Evolutionary conservation across 1,139 yeast genomes (phyloP).

Genomic region (Starmera stellimalicola): DNA sequence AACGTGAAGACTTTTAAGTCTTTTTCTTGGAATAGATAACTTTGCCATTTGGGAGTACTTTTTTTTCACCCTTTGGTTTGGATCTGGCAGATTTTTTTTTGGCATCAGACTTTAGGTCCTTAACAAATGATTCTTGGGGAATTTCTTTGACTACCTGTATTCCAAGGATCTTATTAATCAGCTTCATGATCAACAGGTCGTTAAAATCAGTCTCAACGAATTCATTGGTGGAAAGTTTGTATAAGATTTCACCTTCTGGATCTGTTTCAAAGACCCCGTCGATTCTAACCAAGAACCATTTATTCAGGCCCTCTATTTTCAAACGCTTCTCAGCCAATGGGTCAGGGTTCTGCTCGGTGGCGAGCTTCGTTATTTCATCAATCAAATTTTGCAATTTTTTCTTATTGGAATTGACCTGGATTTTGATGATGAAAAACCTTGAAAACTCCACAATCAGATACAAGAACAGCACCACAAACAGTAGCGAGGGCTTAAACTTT

Average conservation of each 20-base stretch:
- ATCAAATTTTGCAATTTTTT: slow-evolving; percentile 47
- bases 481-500: slow-evolving; percentile 47
- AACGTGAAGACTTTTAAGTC: slow-evolving; percentile 2
- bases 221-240: slow-evolving; percentile 16
- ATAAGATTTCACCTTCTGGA: slow-evolving; percentile 28
- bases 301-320: slow-evolving; percentile 36
- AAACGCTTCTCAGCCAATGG: slow-evolving; percentile 24
- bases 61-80: slow-evolving; percentile 33
- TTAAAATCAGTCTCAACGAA: slow-evolving; percentile 35
- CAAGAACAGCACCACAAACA: slow-evolving; percentile 41
- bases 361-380: slow-evolving; percentile 32
- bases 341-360: slow-evolving; percentile 8
- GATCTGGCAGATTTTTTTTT: slow-evolving; percentile 24
- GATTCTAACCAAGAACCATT: slow-evolving; percentile 52
- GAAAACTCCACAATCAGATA: slow-evolving; percentile 41
- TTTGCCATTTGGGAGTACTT: slow-evolving; percentile 52
- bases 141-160: not conserved
- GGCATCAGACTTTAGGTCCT: not conserved
- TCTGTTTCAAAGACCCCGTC: slow-evolving; percentile 68
- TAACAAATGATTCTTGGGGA: not conserved
- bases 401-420: slow-evolving; percentile 52
- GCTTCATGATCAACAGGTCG: slow-evolving; percentile 44
- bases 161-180: slow-evolving; percentile 27
- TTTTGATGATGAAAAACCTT: slow-evolving; percentile 48
- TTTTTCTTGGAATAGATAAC: slow-evolving; percentile 30